These are phyloP conservation scores for Thalia dealbata DNA, from an alignment of 176 grass and related monocot species.

Conservation along the genomic window DNA sequence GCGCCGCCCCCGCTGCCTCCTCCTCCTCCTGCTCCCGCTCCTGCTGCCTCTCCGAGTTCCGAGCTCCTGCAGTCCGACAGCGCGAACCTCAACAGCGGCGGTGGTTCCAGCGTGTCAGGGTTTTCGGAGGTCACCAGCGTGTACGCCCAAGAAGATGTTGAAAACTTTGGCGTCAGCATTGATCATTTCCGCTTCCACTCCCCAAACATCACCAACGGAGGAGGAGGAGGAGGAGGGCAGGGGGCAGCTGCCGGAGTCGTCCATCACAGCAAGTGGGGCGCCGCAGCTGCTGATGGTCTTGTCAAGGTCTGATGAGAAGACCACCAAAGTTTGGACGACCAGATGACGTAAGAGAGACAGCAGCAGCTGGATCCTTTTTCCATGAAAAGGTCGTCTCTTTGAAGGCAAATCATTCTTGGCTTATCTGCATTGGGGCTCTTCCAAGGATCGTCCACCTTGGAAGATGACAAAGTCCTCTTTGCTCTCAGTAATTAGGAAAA, in stretches of 20 bases:
- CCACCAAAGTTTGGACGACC: conserved; percentile 11
- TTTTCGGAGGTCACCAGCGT: conserved; percentile 68
- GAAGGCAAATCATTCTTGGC: conserved; percentile 99
- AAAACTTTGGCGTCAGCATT: conserved; percentile 26
- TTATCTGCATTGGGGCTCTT: conserved; percentile 42
- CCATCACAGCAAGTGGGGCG: conserved; percentile 44
- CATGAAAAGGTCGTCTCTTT: conserved; percentile 26
- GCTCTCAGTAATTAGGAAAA: neutral
- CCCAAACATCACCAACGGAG: conserved; percentile 47
- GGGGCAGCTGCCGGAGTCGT: neutral
- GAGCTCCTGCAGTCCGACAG: conserved; percentile 56
- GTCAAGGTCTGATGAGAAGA: conserved; percentile 58
- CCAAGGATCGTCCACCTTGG: conserved; percentile 3
- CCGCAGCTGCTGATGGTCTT: conserved; percentile 49
- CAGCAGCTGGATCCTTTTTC: too few species aligned
- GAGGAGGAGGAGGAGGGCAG: conserved; percentile 47
- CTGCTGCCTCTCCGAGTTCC: conserved; percentile 40
- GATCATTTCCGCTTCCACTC: conserved; percentile 54
- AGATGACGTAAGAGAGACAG: too few species aligned
- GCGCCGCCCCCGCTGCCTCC: neutral
- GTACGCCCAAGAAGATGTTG: conserved; percentile 29
- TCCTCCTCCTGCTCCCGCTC: conserved; percentile 8
- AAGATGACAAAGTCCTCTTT: conserved; percentile 3
- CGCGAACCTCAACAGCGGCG: conserved; percentile 28
- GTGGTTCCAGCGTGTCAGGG: conserved; percentile 45